Conservation (phyloP, 1,139 yeast genomes). For the Yamadazyma diddensiae region DNA sequence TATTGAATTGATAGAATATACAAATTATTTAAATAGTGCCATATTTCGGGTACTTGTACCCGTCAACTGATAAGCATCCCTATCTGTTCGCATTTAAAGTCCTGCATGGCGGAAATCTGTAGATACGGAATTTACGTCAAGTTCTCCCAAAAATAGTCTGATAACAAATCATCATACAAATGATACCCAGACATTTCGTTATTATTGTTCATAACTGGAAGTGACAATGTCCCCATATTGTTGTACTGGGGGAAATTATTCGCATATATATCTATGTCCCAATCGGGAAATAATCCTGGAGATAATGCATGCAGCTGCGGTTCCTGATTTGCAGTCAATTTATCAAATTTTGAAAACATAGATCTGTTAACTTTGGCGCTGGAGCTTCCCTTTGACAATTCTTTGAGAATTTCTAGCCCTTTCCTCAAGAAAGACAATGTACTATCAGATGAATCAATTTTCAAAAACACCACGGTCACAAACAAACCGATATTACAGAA, state of each 20-base stretch:
- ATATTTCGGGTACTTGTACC: slow-evolving; percentile 5
- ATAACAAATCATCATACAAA: slow-evolving; percentile 5
- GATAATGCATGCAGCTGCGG: slow-evolving; percentile 2
- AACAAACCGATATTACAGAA: slow-evolving; percentile 17
- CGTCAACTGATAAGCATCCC: not conserved
- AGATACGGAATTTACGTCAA: too few relatives aligned
- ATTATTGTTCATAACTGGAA: slow-evolving; percentile 4
- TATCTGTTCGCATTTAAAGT: too few relatives aligned
- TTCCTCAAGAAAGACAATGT: slow-evolving; percentile 16
- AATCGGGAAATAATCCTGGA: slow-evolving; percentile 7
- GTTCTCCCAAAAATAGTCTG: too few relatives aligned
- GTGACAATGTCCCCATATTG: slow-evolving; percentile 7
- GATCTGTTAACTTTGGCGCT: slow-evolving; percentile 15
- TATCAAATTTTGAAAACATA: slow-evolving; percentile 7
- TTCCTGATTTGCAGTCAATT: slow-evolving; percentile 1
- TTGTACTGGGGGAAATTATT: slow-evolving; percentile 5
- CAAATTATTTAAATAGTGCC: too few relatives aligned
- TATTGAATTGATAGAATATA: too few relatives aligned
- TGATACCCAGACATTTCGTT: slow-evolving; percentile 3
- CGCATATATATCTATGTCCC: slow-evolving; percentile 6
- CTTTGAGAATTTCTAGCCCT: slow-evolving; percentile 16
- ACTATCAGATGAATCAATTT: slow-evolving; percentile 17
- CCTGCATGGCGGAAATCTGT: too few relatives aligned
- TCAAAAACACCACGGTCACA: slow-evolving; percentile 16
- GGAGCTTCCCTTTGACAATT: slow-evolving; percentile 17